These are phyloP conservation scores for Immersiella caudata DNA, from an alignment of 495 filamentous ascomycete species.

Conservation along the genomic window DNA sequence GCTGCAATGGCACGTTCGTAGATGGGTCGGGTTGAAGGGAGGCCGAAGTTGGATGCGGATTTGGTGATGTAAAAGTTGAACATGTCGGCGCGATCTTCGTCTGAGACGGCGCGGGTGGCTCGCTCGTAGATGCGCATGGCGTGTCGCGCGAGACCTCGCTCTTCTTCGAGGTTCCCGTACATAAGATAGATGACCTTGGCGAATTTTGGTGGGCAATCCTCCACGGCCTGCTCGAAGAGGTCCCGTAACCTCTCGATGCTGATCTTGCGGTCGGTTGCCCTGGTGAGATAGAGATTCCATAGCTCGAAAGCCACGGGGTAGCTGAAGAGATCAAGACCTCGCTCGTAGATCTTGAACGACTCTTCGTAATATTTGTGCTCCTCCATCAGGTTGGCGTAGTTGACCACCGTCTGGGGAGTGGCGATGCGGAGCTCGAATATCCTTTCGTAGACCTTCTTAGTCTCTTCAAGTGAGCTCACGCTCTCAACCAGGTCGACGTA, in stretches of 20 bases:
- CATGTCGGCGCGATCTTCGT: constrained; percentile 95
- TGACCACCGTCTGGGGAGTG: constrained; percentile 97
- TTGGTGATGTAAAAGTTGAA: constrained; percentile 99
- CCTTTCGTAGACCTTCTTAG: constrained; percentile 89
- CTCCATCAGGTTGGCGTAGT: constrained; percentile 95
- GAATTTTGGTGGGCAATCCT: constrained; percentile 93
- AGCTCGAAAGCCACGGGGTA: constrained; percentile 98
- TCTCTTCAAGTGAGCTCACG: constrained; percentile 88
- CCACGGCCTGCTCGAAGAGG: constrained; percentile 95
- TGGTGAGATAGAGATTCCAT: constrained; percentile 98
- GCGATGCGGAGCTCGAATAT: constrained; percentile 99
- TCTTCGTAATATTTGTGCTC: constrained; percentile 97
- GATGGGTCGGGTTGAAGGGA: constrained; percentile 93
- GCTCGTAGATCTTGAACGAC: constrained; percentile 96
- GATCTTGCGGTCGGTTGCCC: constrained; percentile 93
- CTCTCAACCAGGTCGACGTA: constrained; percentile 98
- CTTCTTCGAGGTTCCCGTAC: constrained; percentile 98
- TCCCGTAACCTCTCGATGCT: constrained; percentile 92
- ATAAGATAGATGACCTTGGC: constrained; percentile 95
- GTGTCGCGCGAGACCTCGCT: constrained; percentile 91
- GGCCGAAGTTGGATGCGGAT: constrained; percentile 95
- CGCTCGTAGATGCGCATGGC: constrained; percentile 99
- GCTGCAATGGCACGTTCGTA: constrained; percentile 94
- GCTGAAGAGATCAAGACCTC: constrained; percentile 93
- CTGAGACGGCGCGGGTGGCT: constrained; percentile 91